Base-by-base conservation (phyloP, 2,329 filamentous ascomycete genomes). In the Albifimbria verrucaria region DNA sequence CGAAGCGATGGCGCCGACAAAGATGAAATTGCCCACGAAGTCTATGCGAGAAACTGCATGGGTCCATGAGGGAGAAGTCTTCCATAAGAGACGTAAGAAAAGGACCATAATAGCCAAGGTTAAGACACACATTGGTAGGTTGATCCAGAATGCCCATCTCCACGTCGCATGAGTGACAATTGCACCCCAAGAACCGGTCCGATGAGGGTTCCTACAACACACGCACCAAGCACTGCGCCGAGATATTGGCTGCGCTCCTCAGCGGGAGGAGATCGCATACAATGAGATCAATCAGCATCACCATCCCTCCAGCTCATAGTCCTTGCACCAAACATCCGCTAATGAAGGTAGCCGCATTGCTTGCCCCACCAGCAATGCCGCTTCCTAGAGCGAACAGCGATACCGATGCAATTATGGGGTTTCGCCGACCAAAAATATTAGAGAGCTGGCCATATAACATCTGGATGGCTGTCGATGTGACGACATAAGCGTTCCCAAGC, bases 211-310 rank as follows among this genome's bases (percentile, higher is more conserved):
- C 69, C 72, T 7, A 73, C 48, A 4, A 59, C 57, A 52, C 60
- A 64, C 2, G 65, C 53, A 12, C 59, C 49, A n/a, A 68, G 49
- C 3, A 72, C 53, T 6, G 69, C 57, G 2, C 57, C 63, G 25
- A 70, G 59, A 48, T 70, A 77, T 7, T 68, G 68, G 2, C 71
- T 70, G 48, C 77, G 62, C 53, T 77, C 64, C 72, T 63, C 3
- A 81, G 61, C 1, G 77, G 74, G 0, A 80, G 70, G 1, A 81
- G 61, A 52, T 81, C 79, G 26, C 67, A 50, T 2, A 59, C 43
- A 22, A 58, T 49, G 20, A 58, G 18, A 12, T 52, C 49, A 49
- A 7, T 51, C 9, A 66, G 49, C 78, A 54, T 47, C 32, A 47
- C 48, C 15, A 58, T 20, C 12, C 56, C 56, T 10, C 51, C 54